A percentile compares a stretch with the other conserved stretches of the same genome.
phyloP scores from a whole-genome alignment of 2,329 filamentous ascomycete species.

The Drechslerella coelobrocha region DNA sequence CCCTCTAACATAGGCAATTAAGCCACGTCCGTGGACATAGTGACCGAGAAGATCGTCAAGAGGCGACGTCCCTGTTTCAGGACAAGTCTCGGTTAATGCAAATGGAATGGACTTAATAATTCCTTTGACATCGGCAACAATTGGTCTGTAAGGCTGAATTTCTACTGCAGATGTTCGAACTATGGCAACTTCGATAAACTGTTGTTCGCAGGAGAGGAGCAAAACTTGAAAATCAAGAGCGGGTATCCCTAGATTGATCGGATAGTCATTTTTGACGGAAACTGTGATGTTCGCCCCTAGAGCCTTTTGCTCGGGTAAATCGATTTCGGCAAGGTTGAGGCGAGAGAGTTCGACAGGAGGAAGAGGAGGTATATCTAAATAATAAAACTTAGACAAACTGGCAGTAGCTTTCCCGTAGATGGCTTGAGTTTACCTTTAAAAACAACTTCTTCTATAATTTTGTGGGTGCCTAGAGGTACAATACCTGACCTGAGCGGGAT shows the following conservation, averaged over 20 bases:
- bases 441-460: constrained; percentile 74
- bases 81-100: constrained; percentile 74
- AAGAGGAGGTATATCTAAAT: constrained; percentile 73
- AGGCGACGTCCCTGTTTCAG: constrained; percentile 77
- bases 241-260: constrained; percentile 77
- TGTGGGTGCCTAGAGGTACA: constrained; percentile 77
- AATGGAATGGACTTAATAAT: constrained; percentile 76
- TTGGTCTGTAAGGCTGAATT: constrained; percentile 71
- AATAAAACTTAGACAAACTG: constrained; percentile 54
- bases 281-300: constrained; percentile 83
- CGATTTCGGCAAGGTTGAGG: constrained; percentile 77
- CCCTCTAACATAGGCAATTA: constrained; percentile 82
- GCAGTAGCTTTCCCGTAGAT: constrained; percentile 26
- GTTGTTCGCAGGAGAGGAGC: constrained; percentile 78
- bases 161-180: constrained; percentile 72
- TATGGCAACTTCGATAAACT: constrained; percentile 79
- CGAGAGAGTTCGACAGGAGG: constrained; percentile 83
- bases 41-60: constrained; percentile 80
- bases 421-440: constrained; percentile 76
- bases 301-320: constrained; percentile 66
- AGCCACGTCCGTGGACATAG: constrained; percentile 80
- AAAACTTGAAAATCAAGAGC: constrained; percentile 83
- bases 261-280: constrained; percentile 75
- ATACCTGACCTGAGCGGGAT: constrained; percentile 80
- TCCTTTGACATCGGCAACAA: constrained; percentile 74